Conservation (phyloP, 768 basidiomycete genomes). For the Daedaleopsis sinensis region DNA sequence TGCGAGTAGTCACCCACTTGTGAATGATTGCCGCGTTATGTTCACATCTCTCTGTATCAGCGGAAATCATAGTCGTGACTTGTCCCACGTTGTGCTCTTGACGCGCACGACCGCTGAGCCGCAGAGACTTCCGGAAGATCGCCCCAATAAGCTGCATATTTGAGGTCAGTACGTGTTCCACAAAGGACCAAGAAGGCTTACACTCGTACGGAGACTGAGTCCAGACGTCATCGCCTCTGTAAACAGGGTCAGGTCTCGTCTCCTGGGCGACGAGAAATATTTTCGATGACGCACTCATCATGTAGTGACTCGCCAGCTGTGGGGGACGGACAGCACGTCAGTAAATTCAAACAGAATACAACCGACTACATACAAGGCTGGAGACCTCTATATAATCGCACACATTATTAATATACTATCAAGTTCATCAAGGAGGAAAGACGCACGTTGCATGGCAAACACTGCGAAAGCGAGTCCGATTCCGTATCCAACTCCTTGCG, state of each 20-base stretch:
- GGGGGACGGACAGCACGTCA: neutral
- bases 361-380: slow-evolving; percentile 29
- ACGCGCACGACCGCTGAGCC: slow-evolving; percentile 63
- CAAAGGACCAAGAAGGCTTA: slow-evolving; percentile 25
- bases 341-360: neutral
- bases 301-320: slow-evolving; percentile 46
- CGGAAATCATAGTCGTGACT: slow-evolving; percentile 71
- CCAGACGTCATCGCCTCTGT: slow-evolving; percentile 51
- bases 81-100: slow-evolving; percentile 63
- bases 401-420: neutral
- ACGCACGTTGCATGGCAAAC: slow-evolving; percentile 61
- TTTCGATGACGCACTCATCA: slow-evolving; percentile 34
- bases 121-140: slow-evolving; percentile 69
- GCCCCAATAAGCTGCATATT: slow-evolving; percentile 39
- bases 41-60: slow-evolving; percentile 62
- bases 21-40: slow-evolving; percentile 42
- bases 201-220: slow-evolving; percentile 49
- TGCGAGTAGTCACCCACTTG: slow-evolving; percentile 25
- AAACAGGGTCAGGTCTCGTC: neutral
- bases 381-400: slow-evolving; percentile 35
- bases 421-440: neutral
- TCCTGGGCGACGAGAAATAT: neutral
- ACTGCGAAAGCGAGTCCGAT: slow-evolving; percentile 61
- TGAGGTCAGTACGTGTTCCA: slow-evolving; percentile 1
- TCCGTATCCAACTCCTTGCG: slow-evolving; percentile 59